These are phyloP conservation scores for Sarocladiaceae sp. DNA, from an alignment of 2,329 filamentous ascomycete genomes.

Conservation along the genomic window DNA sequence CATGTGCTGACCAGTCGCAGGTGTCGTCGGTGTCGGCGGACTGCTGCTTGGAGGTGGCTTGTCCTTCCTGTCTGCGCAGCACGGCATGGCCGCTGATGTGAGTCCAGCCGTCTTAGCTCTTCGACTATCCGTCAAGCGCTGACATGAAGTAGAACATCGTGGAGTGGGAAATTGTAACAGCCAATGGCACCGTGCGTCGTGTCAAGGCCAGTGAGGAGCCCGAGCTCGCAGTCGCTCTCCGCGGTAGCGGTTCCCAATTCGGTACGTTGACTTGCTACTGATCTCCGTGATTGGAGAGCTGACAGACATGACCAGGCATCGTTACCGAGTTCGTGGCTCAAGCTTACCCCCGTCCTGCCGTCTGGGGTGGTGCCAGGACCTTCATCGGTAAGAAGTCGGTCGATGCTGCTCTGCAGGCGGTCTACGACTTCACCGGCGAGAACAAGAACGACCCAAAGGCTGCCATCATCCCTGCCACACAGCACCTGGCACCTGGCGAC, in stretches of 20 bases:
- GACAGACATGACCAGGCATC: constrained; percentile 23
- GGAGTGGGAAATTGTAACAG: constrained; percentile 21
- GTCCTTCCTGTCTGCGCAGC: constrained; percentile 16
- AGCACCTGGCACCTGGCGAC: constrained; percentile 19
- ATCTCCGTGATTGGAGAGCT: constrained; percentile 14
- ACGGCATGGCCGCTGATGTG: constrained; percentile 16
- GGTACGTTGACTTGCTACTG: not conserved
- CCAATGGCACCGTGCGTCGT: constrained; percentile 18
- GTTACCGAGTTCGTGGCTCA: constrained; percentile 22
- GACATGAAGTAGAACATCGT: constrained; percentile 7
- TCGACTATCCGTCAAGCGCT: too few relatives aligned
- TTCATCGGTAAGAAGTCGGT: constrained; percentile 26
- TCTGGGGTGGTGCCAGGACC: constrained; percentile 37
- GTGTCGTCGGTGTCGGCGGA: constrained; percentile 31
- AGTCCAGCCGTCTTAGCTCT: too few relatives aligned
- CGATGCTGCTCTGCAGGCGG: constrained; percentile 35
- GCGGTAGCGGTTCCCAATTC: not conserved
- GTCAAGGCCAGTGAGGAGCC: constrained; percentile 16
- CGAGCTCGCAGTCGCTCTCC: constrained; percentile 22
- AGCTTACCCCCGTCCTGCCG: constrained; percentile 28
- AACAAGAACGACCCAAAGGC: constrained; percentile 51
- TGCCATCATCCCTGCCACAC: constrained; percentile 50
- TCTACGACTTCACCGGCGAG: constrained; percentile 50
- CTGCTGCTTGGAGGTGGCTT: constrained; percentile 27
- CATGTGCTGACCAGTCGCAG: not conserved